A percentile compares a stretch with the other conserved stretches of the same genome.
Evolutionary conservation across 768 basidiomycete genomes (phyloP).

Genomic region (Galerina sulciceps): DNA sequence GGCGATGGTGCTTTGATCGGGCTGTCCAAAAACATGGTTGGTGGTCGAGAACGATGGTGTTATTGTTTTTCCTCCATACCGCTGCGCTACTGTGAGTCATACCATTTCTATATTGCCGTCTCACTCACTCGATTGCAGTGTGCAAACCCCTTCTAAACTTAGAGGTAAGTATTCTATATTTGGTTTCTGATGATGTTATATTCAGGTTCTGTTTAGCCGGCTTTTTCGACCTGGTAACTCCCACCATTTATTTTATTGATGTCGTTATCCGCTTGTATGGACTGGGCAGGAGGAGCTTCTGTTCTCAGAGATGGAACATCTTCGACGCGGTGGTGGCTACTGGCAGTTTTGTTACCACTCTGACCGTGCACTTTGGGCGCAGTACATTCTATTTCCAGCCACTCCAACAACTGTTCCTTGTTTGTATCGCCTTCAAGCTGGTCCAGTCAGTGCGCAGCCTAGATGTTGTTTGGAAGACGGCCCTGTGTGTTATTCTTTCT

Average conservation of each 20-base stretch:
- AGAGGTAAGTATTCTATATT: constrained; percentile 45
- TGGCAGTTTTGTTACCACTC: constrained; percentile 84
- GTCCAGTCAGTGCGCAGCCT: constrained; percentile 86
- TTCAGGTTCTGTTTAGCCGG: constrained; percentile 49
- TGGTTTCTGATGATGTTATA: background rate
- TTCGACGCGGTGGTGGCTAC: constrained; percentile 83
- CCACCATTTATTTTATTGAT: constrained; percentile 76
- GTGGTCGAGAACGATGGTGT: constrained; percentile 85
- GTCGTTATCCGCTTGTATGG: constrained; percentile 80
- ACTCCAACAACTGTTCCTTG: constrained; percentile 89
- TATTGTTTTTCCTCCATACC: constrained; percentile 81
- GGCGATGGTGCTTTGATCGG: constrained; percentile 90
- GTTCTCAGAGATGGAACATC: constrained; percentile 92
- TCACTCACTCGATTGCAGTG: constrained; percentile 50
- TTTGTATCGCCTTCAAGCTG: constrained; percentile 92
- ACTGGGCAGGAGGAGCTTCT: constrained; percentile 82
- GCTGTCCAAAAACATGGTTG: constrained; percentile 92
- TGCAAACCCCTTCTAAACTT: constrained; percentile 66
- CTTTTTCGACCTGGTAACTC: constrained; percentile 71
- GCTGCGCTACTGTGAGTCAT: constrained; percentile 74
- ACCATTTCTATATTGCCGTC: background rate
- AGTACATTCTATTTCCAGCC: constrained; percentile 60
- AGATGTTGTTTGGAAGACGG: constrained; percentile 96
- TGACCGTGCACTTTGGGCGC: constrained; percentile 64
- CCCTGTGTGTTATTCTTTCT: constrained; percentile 62